A percentile compares a stretch with the other conserved stretches of the same genome.
Conservation (phyloP, 78 protist species). For the Dictyostelium purpureum region DNA sequence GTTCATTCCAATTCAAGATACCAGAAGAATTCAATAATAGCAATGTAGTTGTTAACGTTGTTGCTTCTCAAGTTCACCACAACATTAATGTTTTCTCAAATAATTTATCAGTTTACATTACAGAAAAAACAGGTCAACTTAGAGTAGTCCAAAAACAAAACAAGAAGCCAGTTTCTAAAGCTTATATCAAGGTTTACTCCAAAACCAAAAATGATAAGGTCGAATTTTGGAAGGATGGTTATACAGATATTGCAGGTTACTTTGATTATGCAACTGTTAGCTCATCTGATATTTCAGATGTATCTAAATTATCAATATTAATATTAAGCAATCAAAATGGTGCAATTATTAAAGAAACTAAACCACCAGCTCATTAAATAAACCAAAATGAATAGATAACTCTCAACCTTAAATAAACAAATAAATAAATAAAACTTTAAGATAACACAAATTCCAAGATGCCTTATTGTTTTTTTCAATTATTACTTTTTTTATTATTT, state of each 20-base stretch:
- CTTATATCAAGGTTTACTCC: constrained; percentile 61
- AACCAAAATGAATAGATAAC: neutral
- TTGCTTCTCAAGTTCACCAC: constrained; percentile 27
- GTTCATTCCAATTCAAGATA: constrained; percentile 13
- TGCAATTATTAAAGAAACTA: constrained; percentile 61
- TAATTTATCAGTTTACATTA: constrained; percentile 33
- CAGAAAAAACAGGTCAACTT: constrained; percentile 66
- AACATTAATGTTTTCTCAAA: constrained; percentile 48
- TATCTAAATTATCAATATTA: constrained; percentile 59
- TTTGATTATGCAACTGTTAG: constrained; percentile 59
- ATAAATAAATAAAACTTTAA: neutral
- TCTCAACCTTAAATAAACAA: no score
- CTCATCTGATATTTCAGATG: constrained; percentile 44
- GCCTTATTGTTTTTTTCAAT: neutral
- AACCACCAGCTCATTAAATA: constrained; percentile 50
- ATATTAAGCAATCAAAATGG: constrained; percentile 53
- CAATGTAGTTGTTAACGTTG: constrained; percentile 40
- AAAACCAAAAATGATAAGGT: constrained; percentile 15
- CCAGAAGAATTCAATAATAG: constrained; percentile 60
- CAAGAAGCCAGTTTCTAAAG: constrained; percentile 42
- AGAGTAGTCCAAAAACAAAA: constrained; percentile 37
- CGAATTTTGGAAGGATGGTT: constrained; percentile 75
- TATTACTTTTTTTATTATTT: no score
- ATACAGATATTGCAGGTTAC: constrained; percentile 72
- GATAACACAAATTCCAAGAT: neutral